Percentiles rank a stretch among this genome's conserved stretches.
phyloP scores from a whole-genome alignment of 805 yeast species.

The Teunomyces tritomae region DNA sequence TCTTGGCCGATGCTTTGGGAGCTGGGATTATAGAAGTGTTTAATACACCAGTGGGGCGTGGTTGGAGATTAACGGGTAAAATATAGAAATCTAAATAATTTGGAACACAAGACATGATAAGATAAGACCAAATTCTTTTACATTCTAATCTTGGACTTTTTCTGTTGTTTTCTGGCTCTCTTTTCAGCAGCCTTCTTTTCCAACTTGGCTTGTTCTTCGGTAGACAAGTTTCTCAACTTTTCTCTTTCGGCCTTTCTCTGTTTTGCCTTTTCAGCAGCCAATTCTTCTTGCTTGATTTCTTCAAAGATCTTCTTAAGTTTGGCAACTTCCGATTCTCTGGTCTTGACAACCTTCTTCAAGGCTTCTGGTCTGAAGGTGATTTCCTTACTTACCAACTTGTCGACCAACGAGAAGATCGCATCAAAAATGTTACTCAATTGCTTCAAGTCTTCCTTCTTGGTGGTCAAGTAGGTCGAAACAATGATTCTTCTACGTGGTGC shows the following conservation, averaged over 20 bases:
- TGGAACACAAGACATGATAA: neutral
- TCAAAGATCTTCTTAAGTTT: conserved; percentile 72
- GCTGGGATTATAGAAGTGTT: conserved; percentile 52
- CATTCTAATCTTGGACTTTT: conserved; percentile 50
- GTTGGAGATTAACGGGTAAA: conserved; percentile 57
- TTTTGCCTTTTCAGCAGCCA: conserved; percentile 69
- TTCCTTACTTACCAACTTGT: conserved; percentile 49
- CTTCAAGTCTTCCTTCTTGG: conserved; percentile 47
- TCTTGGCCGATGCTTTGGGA: conserved; percentile 50
- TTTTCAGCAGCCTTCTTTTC: conserved; percentile 79
- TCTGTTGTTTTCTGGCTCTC: conserved; percentile 71
- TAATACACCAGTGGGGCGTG: conserved; percentile 53
- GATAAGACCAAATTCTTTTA: neutral
- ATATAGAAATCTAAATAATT: conserved; percentile 15
- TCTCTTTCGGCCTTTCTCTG: conserved; percentile 65
- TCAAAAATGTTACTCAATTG: conserved; percentile 49
- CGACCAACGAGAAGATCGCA: conserved; percentile 59
- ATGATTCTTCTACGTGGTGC: conserved; percentile 52
- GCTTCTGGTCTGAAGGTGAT: conserved; percentile 69
- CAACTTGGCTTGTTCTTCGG: conserved; percentile 75
- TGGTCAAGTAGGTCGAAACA: conserved; percentile 53
- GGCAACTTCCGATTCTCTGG: conserved; percentile 70
- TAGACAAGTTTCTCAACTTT: conserved; percentile 52
- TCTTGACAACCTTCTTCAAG: conserved; percentile 68
- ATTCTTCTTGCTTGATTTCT: conserved; percentile 61